Base-by-base conservation (phyloP, 805 yeast genomes). In the Ogataea henricii region DNA sequence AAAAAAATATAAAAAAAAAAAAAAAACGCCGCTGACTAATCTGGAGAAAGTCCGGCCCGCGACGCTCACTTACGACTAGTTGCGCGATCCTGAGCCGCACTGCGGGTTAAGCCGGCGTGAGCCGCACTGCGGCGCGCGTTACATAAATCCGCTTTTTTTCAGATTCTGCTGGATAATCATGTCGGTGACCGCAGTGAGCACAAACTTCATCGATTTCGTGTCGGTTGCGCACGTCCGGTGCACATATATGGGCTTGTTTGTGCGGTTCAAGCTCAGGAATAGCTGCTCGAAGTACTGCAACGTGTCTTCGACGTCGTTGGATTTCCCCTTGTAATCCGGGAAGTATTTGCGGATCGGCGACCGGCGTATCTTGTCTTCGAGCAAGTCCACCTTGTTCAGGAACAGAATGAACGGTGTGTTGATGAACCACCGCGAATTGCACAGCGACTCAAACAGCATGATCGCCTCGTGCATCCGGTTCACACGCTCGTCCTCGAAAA, bases 151-250 rank as follows among this genome's bases (percentile, higher is more conserved):
- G 62, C 89, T 83, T 60, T 78, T 80, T 66, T 83, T 81, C 64
- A 92, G 68, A 62, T 87, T 91, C 59, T 87, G 87, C 63, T 87
- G 92, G 25, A 92, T 79, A 40, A 94, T 80, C 80, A 89, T 76
- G 69, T 94, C 98, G 1, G 97, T 89, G 7, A 90, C 96, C 0
- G 98, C 97, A 3, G 87, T 80, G 47, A 94, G 74, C 14, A 94
- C 97, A 61, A 91, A 92, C 60, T 80, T 78, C 96, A 94, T 94
- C 23, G 90, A 80, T 46, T 80, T 74, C 0, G 95, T 81, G 65
- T 94, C 98, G 0, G 99, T 94, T 0, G 99, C 99, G 69, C 97
- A 90, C 1, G 99, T 94, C 55, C 90, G 73, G 69, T 90, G 97
- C 18, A 89, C 86, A 63, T 94, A 94, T 26, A 94, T 78, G n/a